Evolutionary conservation across 169 alveolate genomes (phyloP).

Genomic region (Cryptosporidium ubiquitum): DNA sequence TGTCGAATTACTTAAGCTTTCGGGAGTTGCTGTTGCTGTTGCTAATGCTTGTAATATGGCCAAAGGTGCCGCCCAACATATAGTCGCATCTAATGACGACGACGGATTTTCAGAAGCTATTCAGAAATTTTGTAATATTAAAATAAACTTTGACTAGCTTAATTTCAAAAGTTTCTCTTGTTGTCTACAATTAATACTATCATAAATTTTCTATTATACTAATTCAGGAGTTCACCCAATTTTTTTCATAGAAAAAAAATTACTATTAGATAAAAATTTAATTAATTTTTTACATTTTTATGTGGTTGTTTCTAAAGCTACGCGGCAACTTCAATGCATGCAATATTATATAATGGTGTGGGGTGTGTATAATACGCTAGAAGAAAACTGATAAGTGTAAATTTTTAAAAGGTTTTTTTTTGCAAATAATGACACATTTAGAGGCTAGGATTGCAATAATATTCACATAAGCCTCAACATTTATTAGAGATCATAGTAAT

Average conservation of each 20-base stretch:
- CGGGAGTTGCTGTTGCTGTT: slow-evolving; percentile 80
- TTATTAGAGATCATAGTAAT: background rate
- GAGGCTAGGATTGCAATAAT: too few relatives aligned
- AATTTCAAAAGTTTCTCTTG: background rate
- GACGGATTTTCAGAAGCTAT: slow-evolving; percentile 75
- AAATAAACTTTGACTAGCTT: slow-evolving; percentile 21
- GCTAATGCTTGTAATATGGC: slow-evolving; percentile 80
- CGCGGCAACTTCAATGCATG: background rate
- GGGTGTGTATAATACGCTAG: background rate
- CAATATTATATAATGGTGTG: background rate
- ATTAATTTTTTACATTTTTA: too few relatives aligned
- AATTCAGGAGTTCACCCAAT: background rate
- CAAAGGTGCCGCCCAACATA: slow-evolving; percentile 78
- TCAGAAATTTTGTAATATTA: slow-evolving; percentile 72
- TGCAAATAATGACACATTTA: background rate
- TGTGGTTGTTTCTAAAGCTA: background rate
- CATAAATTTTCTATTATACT: background rate
- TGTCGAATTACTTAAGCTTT: slow-evolving; percentile 78
- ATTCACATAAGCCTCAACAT: too few relatives aligned
- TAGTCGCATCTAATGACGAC: slow-evolving; percentile 76
- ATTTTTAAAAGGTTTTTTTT: background rate
- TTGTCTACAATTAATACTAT: background rate
- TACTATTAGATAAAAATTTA: too few relatives aligned
- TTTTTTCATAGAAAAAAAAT: too few relatives aligned
- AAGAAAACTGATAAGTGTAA: background rate